These are phyloP conservation scores for Gossypium mustelinum DNA, from an alignment of 345 rosid genomes.

Conservation along the genomic window DNA sequence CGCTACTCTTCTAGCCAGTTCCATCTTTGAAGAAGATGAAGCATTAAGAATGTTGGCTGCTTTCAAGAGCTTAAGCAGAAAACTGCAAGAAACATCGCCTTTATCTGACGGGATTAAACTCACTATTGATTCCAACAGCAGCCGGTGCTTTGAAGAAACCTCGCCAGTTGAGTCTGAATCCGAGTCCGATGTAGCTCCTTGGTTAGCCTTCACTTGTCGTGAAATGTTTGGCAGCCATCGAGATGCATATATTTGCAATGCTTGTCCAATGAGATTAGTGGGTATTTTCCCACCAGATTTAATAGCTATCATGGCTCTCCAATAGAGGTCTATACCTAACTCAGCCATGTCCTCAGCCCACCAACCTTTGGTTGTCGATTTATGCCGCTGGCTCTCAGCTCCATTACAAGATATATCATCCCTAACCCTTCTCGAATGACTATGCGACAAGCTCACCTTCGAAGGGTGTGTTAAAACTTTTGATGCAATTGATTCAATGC, in stretches of 20 bases:
- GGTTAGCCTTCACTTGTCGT: slow-evolving; percentile 35
- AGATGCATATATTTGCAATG: slow-evolving; percentile 75
- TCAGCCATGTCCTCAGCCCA: slow-evolving; percentile 99
- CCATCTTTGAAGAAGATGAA: slow-evolving; percentile 66
- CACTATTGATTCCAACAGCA: slow-evolving; percentile 77
- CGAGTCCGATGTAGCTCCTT: slow-evolving; percentile 44
- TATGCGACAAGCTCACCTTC: slow-evolving; percentile 74
- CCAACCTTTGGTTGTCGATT: slow-evolving; percentile 59
- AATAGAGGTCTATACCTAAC: slow-evolving; percentile 76
- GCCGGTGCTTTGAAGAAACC: slow-evolving; percentile 55
- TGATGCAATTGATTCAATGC: slow-evolving; percentile 72
- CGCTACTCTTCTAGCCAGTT: slow-evolving; percentile 72
- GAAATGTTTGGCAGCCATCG: slow-evolving; percentile 76
- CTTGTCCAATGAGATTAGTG: slow-evolving; percentile 65
- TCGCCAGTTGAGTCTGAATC: slow-evolving; percentile 63
- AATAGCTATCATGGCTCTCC: slow-evolving; percentile 85
- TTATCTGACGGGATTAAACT: slow-evolving; percentile 83
- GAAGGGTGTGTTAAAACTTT: slow-evolving; percentile 70
- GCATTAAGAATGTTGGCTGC: slow-evolving; percentile 73
- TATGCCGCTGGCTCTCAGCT: slow-evolving; percentile 48
- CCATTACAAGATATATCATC: slow-evolving; percentile 72
- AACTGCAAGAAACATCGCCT: slow-evolving; percentile 73
- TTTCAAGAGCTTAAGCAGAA: slow-evolving; percentile 82
- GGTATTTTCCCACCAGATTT: slow-evolving; percentile 79
- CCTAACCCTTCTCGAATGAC: slow-evolving; percentile 72